Evolutionary conservation across 2,329 filamentous ascomycete genomes (phyloP).

Genomic region (Cladosporium sp.): DNA sequence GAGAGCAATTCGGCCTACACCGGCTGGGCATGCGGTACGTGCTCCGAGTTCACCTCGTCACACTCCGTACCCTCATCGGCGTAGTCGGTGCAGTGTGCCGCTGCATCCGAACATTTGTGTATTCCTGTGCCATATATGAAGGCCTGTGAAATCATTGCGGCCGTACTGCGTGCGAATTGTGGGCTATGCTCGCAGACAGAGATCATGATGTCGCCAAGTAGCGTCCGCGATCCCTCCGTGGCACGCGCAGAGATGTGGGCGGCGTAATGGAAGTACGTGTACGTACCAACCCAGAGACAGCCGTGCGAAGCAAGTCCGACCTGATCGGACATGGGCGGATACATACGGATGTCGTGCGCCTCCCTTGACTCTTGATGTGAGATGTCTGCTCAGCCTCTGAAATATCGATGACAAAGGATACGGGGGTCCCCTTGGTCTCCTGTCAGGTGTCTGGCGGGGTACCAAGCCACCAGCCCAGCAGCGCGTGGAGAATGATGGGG

Average conservation of each 20-base stretch:
- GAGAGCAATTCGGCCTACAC: not conserved
- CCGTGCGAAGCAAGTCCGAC: conserved; percentile 4
- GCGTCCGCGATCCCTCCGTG: not conserved
- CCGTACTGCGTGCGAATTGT: not conserved
- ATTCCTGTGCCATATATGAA: not conserved
- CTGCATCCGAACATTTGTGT: not conserved
- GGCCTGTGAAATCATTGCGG: not conserved
- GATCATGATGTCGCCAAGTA: not conserved
- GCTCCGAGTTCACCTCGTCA: conserved; percentile 13
- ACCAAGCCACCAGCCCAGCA: not conserved
- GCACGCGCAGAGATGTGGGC: not conserved
- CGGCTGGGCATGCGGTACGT: conserved; percentile 9
- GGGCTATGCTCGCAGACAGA: not conserved
- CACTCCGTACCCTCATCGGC: conserved; percentile 5
- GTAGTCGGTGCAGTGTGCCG: conserved; percentile 1
- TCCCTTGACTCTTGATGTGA: too few species aligned
- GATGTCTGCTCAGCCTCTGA: not conserved
- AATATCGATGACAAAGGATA: not conserved
- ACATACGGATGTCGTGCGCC: too few species aligned
- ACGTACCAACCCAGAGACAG: not conserved
- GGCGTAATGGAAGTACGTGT: not conserved
- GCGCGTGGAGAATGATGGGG: not conserved
- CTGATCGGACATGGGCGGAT: too few species aligned
- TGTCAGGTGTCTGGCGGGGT: conserved; percentile 1
- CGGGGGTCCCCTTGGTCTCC: conserved; percentile 1